phyloP scores from a whole-genome alignment of 495 filamentous ascomycete genomes.

The Penicillium tannophilum region DNA sequence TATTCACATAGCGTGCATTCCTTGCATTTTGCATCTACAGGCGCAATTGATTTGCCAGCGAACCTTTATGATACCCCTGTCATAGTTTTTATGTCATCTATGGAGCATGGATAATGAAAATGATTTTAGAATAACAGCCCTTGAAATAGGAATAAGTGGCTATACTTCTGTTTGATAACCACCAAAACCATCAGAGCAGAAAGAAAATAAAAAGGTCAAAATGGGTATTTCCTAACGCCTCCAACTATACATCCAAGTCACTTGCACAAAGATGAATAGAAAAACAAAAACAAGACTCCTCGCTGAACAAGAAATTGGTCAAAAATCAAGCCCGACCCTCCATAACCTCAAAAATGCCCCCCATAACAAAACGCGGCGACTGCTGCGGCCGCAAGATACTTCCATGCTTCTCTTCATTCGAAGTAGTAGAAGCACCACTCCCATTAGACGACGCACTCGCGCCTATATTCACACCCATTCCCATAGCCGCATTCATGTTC shows the following conservation, averaged over 20 bases:
- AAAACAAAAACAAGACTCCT: neutral
- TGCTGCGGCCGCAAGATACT: constrained; percentile 3
- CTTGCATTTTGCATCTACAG: neutral
- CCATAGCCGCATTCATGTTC: neutral
- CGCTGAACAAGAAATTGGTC: no score
- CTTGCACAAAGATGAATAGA: no score
- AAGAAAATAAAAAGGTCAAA: neutral
- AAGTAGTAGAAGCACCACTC: neutral
- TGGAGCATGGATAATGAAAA: no score
- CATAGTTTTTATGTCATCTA: neutral
- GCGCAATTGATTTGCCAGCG: neutral
- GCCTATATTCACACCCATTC: neutral
- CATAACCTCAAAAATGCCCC: constrained; percentile 54
- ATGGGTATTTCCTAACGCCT: no score
- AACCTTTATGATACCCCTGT: no score
- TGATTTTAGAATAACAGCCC: no score
- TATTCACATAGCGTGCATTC: neutral
- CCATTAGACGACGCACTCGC: neutral
- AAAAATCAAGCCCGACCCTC: constrained; percentile 37
- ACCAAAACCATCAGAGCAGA: no score
- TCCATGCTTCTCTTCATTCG: neutral
- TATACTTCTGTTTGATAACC: no score
- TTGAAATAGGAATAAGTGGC: no score
- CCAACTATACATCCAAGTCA: no score
- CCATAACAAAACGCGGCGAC: constrained; percentile 47